Percentiles rank a stretch among this genome's conserved stretches.
phyloP scores from a whole-genome alignment of 148 eudicot genomes.

The Arbutus unedo region DNA sequence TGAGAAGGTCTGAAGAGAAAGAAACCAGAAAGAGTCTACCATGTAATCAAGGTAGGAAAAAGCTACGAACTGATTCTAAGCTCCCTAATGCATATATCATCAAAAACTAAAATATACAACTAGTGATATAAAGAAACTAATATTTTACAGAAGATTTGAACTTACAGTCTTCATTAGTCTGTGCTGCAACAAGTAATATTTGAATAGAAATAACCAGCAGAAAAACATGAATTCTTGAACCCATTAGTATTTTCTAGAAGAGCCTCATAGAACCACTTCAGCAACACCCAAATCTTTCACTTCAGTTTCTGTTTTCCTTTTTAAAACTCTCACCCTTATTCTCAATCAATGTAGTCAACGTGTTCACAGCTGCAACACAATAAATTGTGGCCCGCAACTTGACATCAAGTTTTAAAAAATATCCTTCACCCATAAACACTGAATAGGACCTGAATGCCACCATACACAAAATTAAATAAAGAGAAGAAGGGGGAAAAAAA shows the following conservation, averaged over 20 bases:
- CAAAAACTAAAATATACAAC: not conserved
- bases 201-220: not conserved
- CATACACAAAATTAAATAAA: no score
- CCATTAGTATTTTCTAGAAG: not conserved
- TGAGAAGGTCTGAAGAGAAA: not conserved
- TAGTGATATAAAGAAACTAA: not conserved
- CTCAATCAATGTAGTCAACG: not conserved
- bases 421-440: no score
- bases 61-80: not conserved
- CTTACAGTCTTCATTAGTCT: constrained; percentile 2
- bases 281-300: not conserved
- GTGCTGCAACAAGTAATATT: not conserved
- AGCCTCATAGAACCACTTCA: not conserved
- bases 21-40: not conserved
- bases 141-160: not conserved
- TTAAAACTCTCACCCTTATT: not conserved
- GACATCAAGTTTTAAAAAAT: not conserved
- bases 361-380: not conserved
- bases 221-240: not conserved
- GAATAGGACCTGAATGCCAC: no score
- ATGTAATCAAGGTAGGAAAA: not conserved
- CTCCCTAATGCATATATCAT: not conserved
- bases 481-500: no score
- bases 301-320: not conserved
- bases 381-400: not conserved